These are phyloP conservation scores for Rhodotorula sphaerocarpa DNA, from an alignment of 768 basidiomycete genomes.

Conservation along the genomic window DNA sequence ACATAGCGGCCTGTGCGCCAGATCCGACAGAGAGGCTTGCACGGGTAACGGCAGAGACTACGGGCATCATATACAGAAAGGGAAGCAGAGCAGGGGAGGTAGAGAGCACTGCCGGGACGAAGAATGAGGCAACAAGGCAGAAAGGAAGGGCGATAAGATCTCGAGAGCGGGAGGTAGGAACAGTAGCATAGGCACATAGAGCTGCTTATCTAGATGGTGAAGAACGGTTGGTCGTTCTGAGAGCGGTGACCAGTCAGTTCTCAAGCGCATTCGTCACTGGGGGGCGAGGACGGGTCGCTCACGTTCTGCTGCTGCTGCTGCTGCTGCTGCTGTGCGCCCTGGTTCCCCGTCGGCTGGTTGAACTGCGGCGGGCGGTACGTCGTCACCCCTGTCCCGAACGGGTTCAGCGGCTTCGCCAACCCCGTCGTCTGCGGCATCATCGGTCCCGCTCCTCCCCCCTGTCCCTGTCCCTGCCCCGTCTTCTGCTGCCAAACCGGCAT, in stretches of 20 bases:
- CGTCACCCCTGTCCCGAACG: constrained; percentile 12
- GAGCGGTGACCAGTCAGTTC: no score
- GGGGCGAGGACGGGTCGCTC: no score
- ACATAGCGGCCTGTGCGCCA: no score
- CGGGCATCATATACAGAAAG: no score
- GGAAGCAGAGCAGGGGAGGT: no score
- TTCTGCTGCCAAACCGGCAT: constrained; percentile 33
- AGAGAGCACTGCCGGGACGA: no score
- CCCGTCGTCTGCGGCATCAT: constrained; percentile 24
- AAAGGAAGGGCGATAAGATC: no score
- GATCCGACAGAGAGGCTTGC: no score
- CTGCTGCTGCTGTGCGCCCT: constrained; percentile 20
- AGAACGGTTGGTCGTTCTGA: constrained; percentile 25
- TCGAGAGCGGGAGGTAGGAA: not conserved
- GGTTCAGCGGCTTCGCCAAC: constrained; percentile 25
- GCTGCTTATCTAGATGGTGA: constrained; percentile 18
- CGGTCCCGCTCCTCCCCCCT: constrained; percentile 3
- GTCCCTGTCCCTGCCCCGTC: constrained; percentile 21
- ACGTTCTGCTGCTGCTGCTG: constrained; percentile 23
- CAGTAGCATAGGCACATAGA: no score
- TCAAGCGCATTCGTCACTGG: no score
- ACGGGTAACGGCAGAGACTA: no score
- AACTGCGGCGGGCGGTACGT: constrained; percentile 26
- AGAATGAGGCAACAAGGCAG: not conserved
- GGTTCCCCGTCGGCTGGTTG: constrained; percentile 30